These are phyloP conservation scores for Yamadazyma ubonensis DNA, from an alignment of 805 yeast species.

Conservation along the genomic window DNA sequence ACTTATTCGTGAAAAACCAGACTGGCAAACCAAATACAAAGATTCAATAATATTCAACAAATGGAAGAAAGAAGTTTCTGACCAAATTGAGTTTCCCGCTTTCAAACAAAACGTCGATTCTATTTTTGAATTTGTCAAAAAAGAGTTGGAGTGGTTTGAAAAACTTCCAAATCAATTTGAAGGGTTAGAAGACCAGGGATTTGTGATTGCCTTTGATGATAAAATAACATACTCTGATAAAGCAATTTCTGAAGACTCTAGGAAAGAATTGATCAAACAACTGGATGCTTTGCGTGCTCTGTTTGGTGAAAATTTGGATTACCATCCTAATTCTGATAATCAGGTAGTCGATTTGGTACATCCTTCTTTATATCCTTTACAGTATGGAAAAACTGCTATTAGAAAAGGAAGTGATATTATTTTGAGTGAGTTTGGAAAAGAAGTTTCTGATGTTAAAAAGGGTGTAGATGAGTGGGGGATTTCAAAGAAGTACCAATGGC, in stretches of 20 bases:
- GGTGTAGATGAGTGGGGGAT: conserved; percentile 16
- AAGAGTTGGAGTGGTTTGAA: conserved; percentile 32
- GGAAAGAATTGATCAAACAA: conserved; percentile 13
- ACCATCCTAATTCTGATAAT: conserved; percentile 37
- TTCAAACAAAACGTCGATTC: conserved; percentile 15
- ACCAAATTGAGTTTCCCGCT: conserved; percentile 10
- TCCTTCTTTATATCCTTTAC: conserved; percentile 39
- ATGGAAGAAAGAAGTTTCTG: conserved; percentile 21
- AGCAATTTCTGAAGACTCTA: conserved; percentile 15
- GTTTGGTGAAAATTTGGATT: conserved; percentile 24
- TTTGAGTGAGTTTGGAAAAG: conserved; percentile 13
- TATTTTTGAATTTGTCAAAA: conserved; percentile 22
- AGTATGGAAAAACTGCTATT: conserved; percentile 28
- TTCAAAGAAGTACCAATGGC: conserved; percentile 35
- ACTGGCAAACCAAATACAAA: conserved; percentile 22
- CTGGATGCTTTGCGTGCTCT: conserved; percentile 16
- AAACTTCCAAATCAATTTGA: conserved; percentile 10
- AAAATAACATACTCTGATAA: conserved; percentile 19
- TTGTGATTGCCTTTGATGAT: conserved; percentile 21
- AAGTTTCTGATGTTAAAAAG: conserved; percentile 12
- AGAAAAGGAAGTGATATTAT: conserved; percentile 8
- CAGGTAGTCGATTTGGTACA: conserved; percentile 41
- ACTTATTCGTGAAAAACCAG: conserved; percentile 18
- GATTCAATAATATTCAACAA: conserved; percentile 16
- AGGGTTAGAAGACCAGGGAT: conserved; percentile 13